Evolutionary conservation across 73 alveolate genomes (phyloP).

Genomic region (Symbiodinium pilosum): DNA sequence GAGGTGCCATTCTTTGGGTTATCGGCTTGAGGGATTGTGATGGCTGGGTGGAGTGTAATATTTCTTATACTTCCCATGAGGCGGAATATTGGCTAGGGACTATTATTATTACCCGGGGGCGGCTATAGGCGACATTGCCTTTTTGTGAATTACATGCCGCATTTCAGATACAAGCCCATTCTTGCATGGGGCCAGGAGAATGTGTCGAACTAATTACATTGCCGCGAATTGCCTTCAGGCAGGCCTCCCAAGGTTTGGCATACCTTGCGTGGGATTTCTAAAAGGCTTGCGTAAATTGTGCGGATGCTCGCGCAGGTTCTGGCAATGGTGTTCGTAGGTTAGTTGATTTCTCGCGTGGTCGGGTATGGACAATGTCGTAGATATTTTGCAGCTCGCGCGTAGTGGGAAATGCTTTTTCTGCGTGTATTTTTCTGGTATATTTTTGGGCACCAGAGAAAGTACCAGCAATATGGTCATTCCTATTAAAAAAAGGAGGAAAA

Average conservation of each 20-base stretch:
- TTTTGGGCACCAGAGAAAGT: neutral
- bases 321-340: neutral
- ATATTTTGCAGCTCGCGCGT: neutral
- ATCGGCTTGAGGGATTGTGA: neutral
- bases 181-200: neutral
- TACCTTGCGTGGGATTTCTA: too few relatives aligned
- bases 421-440: neutral
- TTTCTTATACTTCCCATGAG: too few relatives aligned
- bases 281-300: too few relatives aligned
- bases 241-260: too few relatives aligned
- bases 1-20: too few relatives aligned
- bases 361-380: too few relatives aligned
- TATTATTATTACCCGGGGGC: neutral
- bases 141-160: neutral
- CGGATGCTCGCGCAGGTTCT: neutral
- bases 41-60: too few relatives aligned
- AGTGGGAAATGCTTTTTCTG: too few relatives aligned
- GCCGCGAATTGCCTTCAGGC: too few relatives aligned
- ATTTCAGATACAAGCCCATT: neutral
- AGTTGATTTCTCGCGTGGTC: neutral
- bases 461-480: neutral
- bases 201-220: too few relatives aligned
- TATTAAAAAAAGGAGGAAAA: neutral
- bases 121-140: neutral
- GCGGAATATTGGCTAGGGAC: neutral